These are phyloP conservation scores for Sporobolomyces pararoseus DNA, from an alignment of 768 basidiomycete genomes.

Conservation along the genomic window DNA sequence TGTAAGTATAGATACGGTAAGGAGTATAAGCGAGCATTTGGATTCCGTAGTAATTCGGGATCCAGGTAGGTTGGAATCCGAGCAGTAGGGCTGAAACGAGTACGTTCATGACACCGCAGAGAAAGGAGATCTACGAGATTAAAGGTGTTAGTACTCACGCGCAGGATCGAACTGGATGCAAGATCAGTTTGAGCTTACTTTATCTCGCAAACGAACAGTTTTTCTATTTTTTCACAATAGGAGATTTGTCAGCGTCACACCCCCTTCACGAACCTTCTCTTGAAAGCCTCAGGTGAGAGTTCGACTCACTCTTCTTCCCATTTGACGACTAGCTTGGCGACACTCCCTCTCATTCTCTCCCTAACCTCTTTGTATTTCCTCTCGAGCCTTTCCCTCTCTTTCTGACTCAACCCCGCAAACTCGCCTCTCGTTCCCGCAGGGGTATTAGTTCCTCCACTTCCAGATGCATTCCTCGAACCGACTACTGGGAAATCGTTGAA, in stretches of 20 bases:
- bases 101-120: slow-evolving; percentile 81
- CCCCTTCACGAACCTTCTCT: too few species aligned
- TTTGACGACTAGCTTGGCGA: slow-evolving; percentile 58
- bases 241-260: too few species aligned
- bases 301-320: slow-evolving; percentile 75
- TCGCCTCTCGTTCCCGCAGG: slow-evolving; percentile 1
- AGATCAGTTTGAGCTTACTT: slow-evolving; percentile 47
- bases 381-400: slow-evolving; percentile 35
- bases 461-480: neutral
- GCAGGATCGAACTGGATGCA: neutral
- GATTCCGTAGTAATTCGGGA: slow-evolving; percentile 77
- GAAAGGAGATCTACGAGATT: slow-evolving; percentile 64
- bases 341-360: slow-evolving; percentile 22
- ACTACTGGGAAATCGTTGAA: slow-evolving; percentile 28
- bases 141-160: neutral
- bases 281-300: too few species aligned
- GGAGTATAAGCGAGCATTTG: slow-evolving; percentile 76
- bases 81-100: slow-evolving; percentile 79
- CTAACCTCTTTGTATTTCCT: slow-evolving; percentile 31
- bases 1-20: slow-evolving; percentile 76
- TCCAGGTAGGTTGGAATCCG: slow-evolving; percentile 78
- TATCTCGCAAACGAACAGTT: slow-evolving; percentile 74
- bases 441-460: neutral
- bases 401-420: slow-evolving; percentile 14
- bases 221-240: slow-evolving; percentile 52